These are phyloP conservation scores for Talaromyces sp. DNA, from an alignment of 2,329 filamentous ascomycete genomes.

Conservation along the genomic window DNA sequence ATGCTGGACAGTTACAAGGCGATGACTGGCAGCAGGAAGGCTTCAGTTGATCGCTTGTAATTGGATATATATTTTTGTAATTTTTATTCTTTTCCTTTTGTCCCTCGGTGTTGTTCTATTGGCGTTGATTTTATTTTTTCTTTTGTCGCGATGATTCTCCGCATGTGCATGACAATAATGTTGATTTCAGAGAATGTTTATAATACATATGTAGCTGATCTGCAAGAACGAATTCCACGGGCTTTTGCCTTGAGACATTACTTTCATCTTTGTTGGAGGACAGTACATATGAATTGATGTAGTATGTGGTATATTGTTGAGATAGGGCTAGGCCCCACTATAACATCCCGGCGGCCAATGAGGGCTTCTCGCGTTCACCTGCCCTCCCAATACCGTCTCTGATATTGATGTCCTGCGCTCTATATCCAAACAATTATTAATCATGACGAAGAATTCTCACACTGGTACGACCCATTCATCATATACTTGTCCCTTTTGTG, in stretches of 20 bases:
- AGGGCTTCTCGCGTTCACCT: background rate
- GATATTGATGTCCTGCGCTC: too few species aligned
- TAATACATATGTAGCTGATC: background rate
- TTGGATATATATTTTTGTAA: background rate
- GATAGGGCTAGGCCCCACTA: background rate
- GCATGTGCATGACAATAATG: background rate
- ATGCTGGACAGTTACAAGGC: constrained; percentile 33
- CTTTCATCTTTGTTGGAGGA: too few species aligned
- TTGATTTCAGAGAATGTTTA: background rate
- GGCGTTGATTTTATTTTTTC: background rate
- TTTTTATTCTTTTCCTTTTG: background rate
- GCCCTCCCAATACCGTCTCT: background rate
- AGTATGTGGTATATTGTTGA: background rate
- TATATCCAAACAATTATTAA: too few species aligned
- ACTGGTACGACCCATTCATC: too few species aligned
- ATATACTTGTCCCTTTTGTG: too few species aligned
- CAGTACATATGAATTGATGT: too few species aligned
- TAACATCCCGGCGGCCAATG: background rate
- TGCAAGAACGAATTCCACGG: background rate
- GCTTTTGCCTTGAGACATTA: background rate
- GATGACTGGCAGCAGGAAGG: constrained; percentile 63
- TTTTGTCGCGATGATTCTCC: background rate
- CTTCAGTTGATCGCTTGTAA: constrained; percentile 36
- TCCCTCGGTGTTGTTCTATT: background rate
- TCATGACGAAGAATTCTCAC: too few species aligned